Conservation (phyloP, 1,139 yeast genomes). For the Sporopachydermia cereana region DNA sequence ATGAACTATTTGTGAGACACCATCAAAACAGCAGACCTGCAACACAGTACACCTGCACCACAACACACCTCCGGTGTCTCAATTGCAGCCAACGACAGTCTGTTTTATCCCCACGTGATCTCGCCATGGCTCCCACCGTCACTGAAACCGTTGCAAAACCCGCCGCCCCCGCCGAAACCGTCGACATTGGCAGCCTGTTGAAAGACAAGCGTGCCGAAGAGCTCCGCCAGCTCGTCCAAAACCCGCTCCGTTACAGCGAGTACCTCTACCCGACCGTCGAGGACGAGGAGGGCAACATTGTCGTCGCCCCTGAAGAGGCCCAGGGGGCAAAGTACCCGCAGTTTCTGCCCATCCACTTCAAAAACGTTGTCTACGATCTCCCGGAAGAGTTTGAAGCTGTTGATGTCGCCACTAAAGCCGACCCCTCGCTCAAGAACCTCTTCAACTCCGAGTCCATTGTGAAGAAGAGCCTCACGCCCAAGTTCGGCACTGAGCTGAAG, state of each 20-base stretch:
- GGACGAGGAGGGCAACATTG: neutral
- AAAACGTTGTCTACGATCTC: constrained; percentile 19
- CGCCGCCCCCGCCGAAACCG: neutral
- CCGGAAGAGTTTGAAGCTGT: constrained; percentile 24
- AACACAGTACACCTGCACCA: no score
- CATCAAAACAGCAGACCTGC: no score
- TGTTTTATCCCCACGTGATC: no score
- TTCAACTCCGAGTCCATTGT: constrained; percentile 8
- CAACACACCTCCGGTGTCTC: no score
- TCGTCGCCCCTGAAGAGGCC: neutral
- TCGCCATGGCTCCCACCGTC: constrained; percentile 2
- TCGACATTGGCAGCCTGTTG: neutral
- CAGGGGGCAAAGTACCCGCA: neutral
- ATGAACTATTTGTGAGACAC: no score
- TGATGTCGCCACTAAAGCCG: constrained; percentile 27
- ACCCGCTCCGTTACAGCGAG: neutral
- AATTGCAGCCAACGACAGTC: no score
- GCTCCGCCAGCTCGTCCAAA: neutral
- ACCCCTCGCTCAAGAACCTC: constrained; percentile 20
- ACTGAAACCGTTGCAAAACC: neutral
- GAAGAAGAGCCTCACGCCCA: constrained; percentile 43
- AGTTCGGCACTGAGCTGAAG: constrained; percentile 49
- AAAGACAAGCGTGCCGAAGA: neutral
- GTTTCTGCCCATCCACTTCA: neutral
- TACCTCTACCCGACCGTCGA: neutral